phyloP scores from a whole-genome alignment of 495 filamentous ascomycete species.

The Aspergillus incahuasiensis region DNA sequence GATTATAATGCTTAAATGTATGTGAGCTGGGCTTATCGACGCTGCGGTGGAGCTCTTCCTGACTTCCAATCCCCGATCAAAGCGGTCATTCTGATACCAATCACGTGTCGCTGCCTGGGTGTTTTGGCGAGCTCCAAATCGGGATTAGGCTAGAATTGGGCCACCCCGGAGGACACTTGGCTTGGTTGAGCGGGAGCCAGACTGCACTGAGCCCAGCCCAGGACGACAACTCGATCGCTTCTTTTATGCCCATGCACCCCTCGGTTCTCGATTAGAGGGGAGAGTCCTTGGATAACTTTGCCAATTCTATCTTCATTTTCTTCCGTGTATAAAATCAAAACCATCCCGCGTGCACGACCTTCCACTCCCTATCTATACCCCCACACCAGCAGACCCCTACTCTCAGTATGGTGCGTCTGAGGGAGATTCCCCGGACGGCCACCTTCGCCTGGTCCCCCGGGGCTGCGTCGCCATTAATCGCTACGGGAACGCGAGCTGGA shows the following conservation, averaged over 20 bases:
- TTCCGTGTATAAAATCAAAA: not conserved
- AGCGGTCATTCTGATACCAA: slow-evolving; percentile 30
- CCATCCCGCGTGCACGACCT: slow-evolving; percentile 8
- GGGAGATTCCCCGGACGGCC: slow-evolving; percentile 93
- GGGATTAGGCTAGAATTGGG: slow-evolving; percentile 26
- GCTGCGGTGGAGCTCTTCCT: slow-evolving; percentile 3
- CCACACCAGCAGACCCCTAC: slow-evolving; percentile 5
- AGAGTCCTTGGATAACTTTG: slow-evolving; percentile 12
- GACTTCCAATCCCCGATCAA: slow-evolving; percentile 1
- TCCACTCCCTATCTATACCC: slow-evolving; percentile 17
- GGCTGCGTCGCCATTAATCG: slow-evolving; percentile 68
- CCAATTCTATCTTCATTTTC: not conserved
- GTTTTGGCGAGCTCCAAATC: slow-evolving; percentile 36
- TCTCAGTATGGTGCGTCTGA: slow-evolving; percentile 80
- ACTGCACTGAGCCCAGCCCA: not conserved
- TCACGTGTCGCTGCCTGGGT: slow-evolving; percentile 34
- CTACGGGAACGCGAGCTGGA: slow-evolving; percentile 92
- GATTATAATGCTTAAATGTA: slow-evolving; percentile 15
- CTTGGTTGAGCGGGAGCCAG: slow-evolving; percentile 30
- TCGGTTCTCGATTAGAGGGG: slow-evolving; percentile 20
- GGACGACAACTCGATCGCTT: slow-evolving; percentile 14
- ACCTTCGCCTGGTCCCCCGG: slow-evolving; percentile 95
- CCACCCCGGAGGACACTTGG: slow-evolving; percentile 48
- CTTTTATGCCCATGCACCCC: slow-evolving; percentile 19
- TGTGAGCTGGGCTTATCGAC: not conserved